Percentiles rank a stretch among this genome's conserved stretches.
phyloP scores from a whole-genome alignment of 2,329 filamentous ascomycete genomes.

The Neofusicoccum sp. region DNA sequence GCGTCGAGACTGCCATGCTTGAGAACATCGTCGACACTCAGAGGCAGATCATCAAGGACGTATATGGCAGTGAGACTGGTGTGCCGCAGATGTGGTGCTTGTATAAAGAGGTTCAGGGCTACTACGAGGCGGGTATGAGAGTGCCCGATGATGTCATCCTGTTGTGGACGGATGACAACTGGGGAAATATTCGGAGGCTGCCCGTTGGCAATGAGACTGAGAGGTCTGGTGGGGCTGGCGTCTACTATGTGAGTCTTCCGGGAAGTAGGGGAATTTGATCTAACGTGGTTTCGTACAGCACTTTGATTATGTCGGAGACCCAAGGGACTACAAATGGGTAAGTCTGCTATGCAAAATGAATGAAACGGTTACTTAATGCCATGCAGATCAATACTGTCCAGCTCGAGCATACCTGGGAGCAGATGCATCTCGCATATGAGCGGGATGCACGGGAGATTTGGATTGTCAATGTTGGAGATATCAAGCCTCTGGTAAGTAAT shows the following conservation, averaged over 20 bases:
- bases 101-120: constrained; percentile 72
- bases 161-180: constrained; percentile 69
- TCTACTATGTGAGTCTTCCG: constrained; percentile 54
- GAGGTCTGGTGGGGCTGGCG: constrained; percentile 62
- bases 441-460: constrained; percentile 61
- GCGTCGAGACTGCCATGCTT: constrained; percentile 59
- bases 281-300: constrained; percentile 47
- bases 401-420: constrained; percentile 63
- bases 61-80: constrained; percentile 52
- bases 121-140: constrained; percentile 62
- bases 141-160: constrained; percentile 66
- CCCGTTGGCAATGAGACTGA: constrained; percentile 59
- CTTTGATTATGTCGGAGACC: constrained; percentile 62
- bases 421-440: constrained; percentile 62
- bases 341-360: background rate
- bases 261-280: background rate
- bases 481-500: constrained; percentile 55
- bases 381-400: constrained; percentile 61
- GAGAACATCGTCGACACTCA: constrained; percentile 62
- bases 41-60: constrained; percentile 55
- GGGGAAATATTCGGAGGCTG: constrained; percentile 62
- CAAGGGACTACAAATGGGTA: constrained; percentile 53
- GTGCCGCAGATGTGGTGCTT: constrained; percentile 71
- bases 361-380: constrained; percentile 28
- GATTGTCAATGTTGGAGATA: constrained; percentile 66